phyloP scores from a whole-genome alignment of 345 rosid species.

The Eucalyptus guilfoylei region DNA sequence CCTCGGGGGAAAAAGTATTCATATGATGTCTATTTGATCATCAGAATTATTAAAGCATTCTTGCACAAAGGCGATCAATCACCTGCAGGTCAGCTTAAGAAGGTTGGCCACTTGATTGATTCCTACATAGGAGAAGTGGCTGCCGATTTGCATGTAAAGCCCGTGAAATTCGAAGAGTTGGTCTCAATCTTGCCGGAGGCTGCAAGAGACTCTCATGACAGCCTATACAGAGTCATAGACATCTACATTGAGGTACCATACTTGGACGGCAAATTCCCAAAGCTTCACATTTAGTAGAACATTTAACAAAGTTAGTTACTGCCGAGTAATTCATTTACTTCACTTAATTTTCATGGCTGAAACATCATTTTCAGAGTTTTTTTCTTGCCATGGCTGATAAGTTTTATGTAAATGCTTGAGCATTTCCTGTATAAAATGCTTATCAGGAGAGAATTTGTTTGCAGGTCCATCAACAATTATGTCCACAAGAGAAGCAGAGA shows the following conservation, averaged over 20 bases:
- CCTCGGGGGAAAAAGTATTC: neutral
- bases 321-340: neutral
- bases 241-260: constrained; percentile 35
- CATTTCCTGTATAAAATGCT: neutral
- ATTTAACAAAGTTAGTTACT: neutral
- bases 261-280: neutral
- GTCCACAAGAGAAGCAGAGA: constrained; percentile 16
- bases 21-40: constrained; percentile 37
- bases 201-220: constrained; percentile 27
- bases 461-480: constrained; percentile 29
- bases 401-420: neutral
- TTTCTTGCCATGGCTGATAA: neutral
- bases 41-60: constrained; percentile 26
- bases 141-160: constrained; percentile 20
- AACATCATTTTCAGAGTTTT: neutral
- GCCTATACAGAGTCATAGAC: constrained; percentile 33
- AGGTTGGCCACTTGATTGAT: constrained; percentile 29
- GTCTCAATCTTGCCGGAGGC: constrained; percentile 22
- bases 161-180: constrained; percentile 21
- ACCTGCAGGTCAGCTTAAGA: neutral
- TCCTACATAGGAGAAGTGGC: constrained; percentile 41
- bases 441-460: neutral
- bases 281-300: neutral
- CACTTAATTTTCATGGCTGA: neutral
- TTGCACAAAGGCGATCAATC: neutral